These are phyloP conservation scores for Tolypocladium ovalisporum DNA, from an alignment of 2,329 filamentous ascomycete genomes.

Conservation along the genomic window DNA sequence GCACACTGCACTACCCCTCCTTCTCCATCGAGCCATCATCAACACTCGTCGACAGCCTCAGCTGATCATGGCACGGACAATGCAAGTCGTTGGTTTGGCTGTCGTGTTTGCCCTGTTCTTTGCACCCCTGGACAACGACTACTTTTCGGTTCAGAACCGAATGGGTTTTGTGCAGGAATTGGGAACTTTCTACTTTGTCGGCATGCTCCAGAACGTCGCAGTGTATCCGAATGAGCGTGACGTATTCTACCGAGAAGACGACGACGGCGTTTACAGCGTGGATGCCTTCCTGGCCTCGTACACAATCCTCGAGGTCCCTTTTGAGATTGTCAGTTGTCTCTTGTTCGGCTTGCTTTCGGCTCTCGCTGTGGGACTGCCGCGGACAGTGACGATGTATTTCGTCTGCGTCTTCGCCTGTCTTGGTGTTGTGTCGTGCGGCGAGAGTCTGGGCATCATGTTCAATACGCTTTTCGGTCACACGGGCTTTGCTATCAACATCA, in stretches of 20 bases:
- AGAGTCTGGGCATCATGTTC: constrained; percentile 69
- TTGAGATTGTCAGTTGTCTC: constrained; percentile 55
- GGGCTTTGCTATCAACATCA: constrained; percentile 66
- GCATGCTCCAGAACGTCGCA: constrained; percentile 71
- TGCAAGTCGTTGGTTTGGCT: constrained; percentile 55
- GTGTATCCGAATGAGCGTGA: constrained; percentile 63
- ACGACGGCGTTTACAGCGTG: constrained; percentile 60
- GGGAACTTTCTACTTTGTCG: constrained; percentile 61
- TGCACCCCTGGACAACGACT: constrained; percentile 58
- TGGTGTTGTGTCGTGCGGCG: constrained; percentile 62
- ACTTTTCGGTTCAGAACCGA: constrained; percentile 59
- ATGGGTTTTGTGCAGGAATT: constrained; percentile 66
- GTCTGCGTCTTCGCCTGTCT: constrained; percentile 59
- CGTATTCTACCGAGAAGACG: constrained; percentile 68
- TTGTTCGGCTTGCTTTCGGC: constrained; percentile 54
- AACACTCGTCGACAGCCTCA: constrained; percentile 59
- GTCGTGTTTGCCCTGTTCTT: constrained; percentile 59
- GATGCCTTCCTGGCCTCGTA: constrained; percentile 64
- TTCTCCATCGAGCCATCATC: constrained; percentile 55
- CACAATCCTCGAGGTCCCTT: constrained; percentile 58
- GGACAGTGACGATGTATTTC: constrained; percentile 55
- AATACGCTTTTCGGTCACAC: constrained; percentile 66
- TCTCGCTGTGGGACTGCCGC: constrained; percentile 54
- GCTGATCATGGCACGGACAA: constrained; percentile 52
- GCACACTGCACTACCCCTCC: constrained; percentile 50